Conservation (phyloP, 805 yeast species). For the Candida ulmi region DNA sequence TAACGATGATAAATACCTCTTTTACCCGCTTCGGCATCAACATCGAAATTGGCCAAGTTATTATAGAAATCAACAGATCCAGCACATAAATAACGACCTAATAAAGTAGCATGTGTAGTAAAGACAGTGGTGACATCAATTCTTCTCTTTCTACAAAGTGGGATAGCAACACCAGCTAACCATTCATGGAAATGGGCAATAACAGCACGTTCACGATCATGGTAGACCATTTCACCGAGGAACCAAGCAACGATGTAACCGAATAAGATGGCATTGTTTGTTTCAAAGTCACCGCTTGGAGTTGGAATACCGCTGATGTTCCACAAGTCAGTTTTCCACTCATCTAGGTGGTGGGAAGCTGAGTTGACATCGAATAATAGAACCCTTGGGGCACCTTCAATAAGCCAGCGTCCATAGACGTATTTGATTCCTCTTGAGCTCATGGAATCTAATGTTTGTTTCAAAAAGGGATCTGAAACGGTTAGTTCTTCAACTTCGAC, state of each 20-base stretch:
- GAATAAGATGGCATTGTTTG: slow-evolving; percentile 86
- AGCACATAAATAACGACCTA: slow-evolving; percentile 94
- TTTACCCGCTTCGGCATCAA: slow-evolving; percentile 96
- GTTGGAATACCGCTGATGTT: slow-evolving; percentile 86
- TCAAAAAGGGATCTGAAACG: slow-evolving; percentile 48
- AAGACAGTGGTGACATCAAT: slow-evolving; percentile 92
- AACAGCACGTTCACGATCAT: slow-evolving; percentile 82
- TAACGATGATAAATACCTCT: slow-evolving; percentile 96
- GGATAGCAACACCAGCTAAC: slow-evolving; percentile 95
- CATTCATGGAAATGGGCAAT: slow-evolving; percentile 96
- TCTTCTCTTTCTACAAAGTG: slow-evolving; percentile 84
- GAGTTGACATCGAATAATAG: slow-evolving; percentile 80
- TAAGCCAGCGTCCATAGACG: slow-evolving; percentile 92
- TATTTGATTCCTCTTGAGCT: slow-evolving; percentile 71
- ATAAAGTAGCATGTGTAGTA: slow-evolving; percentile 94
- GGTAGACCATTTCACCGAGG: slow-evolving; percentile 84
- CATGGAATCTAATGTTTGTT: slow-evolving; percentile 72
- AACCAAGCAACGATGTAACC: slow-evolving; percentile 98
- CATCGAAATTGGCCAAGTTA: slow-evolving; percentile 83
- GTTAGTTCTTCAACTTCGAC: slow-evolving; percentile 78
- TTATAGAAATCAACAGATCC: slow-evolving; percentile 96
- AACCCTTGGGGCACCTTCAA: slow-evolving; percentile 96
- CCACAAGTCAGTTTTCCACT: slow-evolving; percentile 96
- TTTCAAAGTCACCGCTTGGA: slow-evolving; percentile 82
- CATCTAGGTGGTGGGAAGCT: slow-evolving; percentile 66